phyloP scores from a whole-genome alignment of 2,329 filamentous ascomycete genomes.

The Colletotrichum chrysophilum region DNA sequence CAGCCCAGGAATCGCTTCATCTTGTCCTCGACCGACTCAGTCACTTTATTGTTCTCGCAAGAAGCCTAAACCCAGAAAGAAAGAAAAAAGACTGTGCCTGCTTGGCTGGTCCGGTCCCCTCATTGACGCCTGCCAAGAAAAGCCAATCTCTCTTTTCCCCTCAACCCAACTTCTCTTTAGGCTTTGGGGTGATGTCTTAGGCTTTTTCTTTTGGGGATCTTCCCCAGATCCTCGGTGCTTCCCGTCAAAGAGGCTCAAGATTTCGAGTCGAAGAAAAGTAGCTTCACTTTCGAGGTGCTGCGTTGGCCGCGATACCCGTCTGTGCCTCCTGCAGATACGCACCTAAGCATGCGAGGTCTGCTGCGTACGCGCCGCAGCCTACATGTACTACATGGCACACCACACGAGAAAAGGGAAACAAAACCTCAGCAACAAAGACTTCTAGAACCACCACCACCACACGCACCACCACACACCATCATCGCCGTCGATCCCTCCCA shows the following conservation, averaged over 20 bases:
- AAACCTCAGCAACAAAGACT: neutral
- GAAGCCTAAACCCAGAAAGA: neutral
- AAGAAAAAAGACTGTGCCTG: neutral
- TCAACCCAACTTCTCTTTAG: neutral
- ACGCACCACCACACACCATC: neutral
- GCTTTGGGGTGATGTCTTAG: neutral
- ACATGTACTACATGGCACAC: neutral
- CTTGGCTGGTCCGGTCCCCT: neutral
- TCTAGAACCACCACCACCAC: conserved; percentile 7
- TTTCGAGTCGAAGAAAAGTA: neutral
- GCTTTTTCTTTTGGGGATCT: neutral
- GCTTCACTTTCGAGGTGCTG: neutral
- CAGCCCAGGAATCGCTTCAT: neutral
- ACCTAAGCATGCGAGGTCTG: neutral
- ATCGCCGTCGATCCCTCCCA: neutral
- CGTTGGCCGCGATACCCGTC: neutral
- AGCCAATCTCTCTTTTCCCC: neutral
- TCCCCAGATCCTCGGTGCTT: neutral
- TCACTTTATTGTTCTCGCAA: neutral
- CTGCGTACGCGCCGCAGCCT: neutral
- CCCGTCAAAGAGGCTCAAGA: neutral
- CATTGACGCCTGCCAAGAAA: conserved; percentile 1
- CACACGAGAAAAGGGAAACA: neutral
- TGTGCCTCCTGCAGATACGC: neutral
- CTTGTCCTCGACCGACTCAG: neutral